A percentile compares a stretch with the other conserved stretches of the same genome.
Conservation (phyloP, 768 basidiomycete genomes). For the Leccinellum rugosiceps region DNA sequence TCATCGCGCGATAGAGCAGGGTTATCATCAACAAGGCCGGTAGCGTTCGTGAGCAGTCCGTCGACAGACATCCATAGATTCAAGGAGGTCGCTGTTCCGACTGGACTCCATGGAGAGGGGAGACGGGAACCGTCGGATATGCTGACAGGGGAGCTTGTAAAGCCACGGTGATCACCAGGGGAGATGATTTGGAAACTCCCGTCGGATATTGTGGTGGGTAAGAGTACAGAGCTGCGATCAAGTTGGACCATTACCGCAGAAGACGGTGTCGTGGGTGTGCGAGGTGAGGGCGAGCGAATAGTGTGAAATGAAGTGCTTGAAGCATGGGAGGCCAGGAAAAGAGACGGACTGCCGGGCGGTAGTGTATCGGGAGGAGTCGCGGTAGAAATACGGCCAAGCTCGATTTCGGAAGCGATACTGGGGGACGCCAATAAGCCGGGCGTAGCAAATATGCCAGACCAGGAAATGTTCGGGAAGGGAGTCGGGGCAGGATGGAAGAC, state of each 20-base stretch:
- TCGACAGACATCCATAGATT: slow-evolving; percentile 26
- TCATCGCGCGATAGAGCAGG: background rate
- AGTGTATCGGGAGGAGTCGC: background rate
- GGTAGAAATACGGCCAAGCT: background rate
- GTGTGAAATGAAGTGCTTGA: slow-evolving; percentile 5
- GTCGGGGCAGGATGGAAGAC: slow-evolving; percentile 14
- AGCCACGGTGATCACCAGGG: slow-evolving; percentile 11
- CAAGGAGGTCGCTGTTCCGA: slow-evolving; percentile 1
- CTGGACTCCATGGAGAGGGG: slow-evolving; percentile 31
- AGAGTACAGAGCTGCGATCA: slow-evolving; percentile 24
- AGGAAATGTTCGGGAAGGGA: slow-evolving; percentile 18
- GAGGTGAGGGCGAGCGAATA: slow-evolving; percentile 2
- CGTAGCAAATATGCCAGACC: slow-evolving; percentile 18
- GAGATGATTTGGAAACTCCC: slow-evolving; percentile 23
- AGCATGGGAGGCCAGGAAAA: background rate
- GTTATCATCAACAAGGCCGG: slow-evolving; percentile 10
- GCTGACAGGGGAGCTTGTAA: slow-evolving; percentile 6
- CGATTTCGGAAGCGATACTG: background rate
- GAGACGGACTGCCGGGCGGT: slow-evolving; percentile 8
- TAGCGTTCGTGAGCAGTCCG: slow-evolving; percentile 15
- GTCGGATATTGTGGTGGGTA: slow-evolving; percentile 25
- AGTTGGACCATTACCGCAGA: slow-evolving; percentile 11
- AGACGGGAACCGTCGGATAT: slow-evolving; percentile 10
- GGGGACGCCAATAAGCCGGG: background rate
- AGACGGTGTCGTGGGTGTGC: slow-evolving; percentile 12